Evolutionary conservation across 768 basidiomycete genomes (phyloP), one percentile per base, ranked within the genome.

Genomic region (Fomitopsis serialis): DNA sequence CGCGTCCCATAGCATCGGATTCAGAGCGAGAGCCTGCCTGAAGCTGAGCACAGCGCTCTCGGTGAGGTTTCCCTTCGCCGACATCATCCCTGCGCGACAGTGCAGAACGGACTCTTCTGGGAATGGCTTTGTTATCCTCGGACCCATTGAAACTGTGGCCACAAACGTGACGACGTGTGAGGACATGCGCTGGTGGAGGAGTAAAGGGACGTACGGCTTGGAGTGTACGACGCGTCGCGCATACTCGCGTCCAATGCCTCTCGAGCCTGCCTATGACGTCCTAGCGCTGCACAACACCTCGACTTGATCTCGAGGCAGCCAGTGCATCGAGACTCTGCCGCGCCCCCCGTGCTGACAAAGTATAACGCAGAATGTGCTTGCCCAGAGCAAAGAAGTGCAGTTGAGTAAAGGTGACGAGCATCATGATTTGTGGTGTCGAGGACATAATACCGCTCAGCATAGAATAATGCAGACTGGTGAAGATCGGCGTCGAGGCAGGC

Each of bases 1-100:
- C 4, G 93, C 93, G 67, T 97, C 93, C 92, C 92, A 96, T 50
- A 94, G 70, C 66, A 90, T 79, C 29, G 91, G 89, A 64, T 92
- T 85, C 45, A 84, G 66, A 13, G 74, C 66, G 55, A 97, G 74
- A 24, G 92, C 88, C 54, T 84, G 79, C 44, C 77, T 76, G 67
- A 87, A 95, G 63, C 83, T 85, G 50, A 70, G 63, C 23, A 77
- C 73, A n/a, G 93, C 93, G 59, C 81, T 79, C 50, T 87, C 84
- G 2, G 78, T 79, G 54, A 89, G 77, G 67, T 92, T 91, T 46
- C 87, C 90, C 68, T 86, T 89, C 64, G 85, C 62, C 29, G 92
- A 89, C 68, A 85, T 80, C 36, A 73, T 78, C 40, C 92, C 93
- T 45, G 89, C 78, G 61, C 83, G 79, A 77, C 92, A 92, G 57